Base-by-base conservation (phyloP, 257 asterid genomes). In the Solanum lycopersicoides region DNA sequence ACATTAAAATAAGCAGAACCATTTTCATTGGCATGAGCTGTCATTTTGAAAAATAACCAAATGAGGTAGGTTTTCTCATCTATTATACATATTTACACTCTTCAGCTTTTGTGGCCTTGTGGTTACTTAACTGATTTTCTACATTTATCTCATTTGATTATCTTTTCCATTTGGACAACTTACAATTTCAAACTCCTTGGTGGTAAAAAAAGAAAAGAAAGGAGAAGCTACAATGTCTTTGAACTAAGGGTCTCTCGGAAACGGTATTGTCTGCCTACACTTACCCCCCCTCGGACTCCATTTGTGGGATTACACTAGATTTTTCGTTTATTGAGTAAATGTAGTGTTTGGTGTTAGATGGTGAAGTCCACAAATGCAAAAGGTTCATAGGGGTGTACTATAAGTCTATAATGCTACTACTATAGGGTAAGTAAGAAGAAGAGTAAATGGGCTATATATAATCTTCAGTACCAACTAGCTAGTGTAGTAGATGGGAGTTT, bases 21-120 rank as follows among this genome's bases (percentile, higher is more conserved):
- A 84, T 75, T 83, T 85, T 68, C 88, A 85, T 85, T 86, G 87
- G 82, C 15, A 86, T 88, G 90, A 89, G 91, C 89, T 91, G 93
- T 87, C 90, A 76, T n/a, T 86, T 88, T 65, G 10, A 21, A 37
- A 21, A 60, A 50, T 82, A 84, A 68, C 89, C 68, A 87, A 77
- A 66, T 73, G 53, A 21, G 83, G 44, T 79, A 82, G 68, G 85
- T 80, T 47, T 32, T 9, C 68, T 47, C 85, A 80, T 80, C 85
- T 80, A 47, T 47, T 42, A 30, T 23, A 47, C 68, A n/a, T 30
- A 80, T 80, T 80, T 80, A 80, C 68, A 80, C 68, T 47, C 44
- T 30, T 28, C 42, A 53, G 11, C n/a, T 53, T 53, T 53, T 53
- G 63, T 18, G 63, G 63, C 63, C 63, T 53, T 53, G 63, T 53